These are phyloP conservation scores for Bipolaris sorokiniana DNA, from an alignment of 2,329 filamentous ascomycete genomes.

Conservation along the genomic window DNA sequence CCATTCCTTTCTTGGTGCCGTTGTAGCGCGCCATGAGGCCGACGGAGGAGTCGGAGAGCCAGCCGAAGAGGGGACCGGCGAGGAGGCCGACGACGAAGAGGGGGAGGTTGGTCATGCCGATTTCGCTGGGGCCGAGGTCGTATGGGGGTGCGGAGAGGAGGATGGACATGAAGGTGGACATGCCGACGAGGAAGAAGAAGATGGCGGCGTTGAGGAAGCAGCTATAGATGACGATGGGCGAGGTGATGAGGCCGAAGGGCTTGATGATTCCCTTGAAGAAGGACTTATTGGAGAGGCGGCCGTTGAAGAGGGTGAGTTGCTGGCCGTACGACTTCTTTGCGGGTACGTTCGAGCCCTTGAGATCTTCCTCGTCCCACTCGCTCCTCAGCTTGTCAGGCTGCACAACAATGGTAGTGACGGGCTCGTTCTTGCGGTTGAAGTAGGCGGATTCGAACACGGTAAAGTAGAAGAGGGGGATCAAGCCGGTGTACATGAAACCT, in stretches of 20 bases:
- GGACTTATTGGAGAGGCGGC: slow-evolving; percentile 14
- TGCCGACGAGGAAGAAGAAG: slow-evolving; percentile 18
- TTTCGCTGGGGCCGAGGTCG: slow-evolving; percentile 16
- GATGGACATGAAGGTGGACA: slow-evolving; percentile 19
- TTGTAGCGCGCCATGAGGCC: slow-evolving; percentile 17
- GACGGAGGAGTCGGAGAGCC: slow-evolving; percentile 19
- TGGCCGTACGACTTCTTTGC: slow-evolving; percentile 9
- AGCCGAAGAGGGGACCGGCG: slow-evolving; percentile 16
- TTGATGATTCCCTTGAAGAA: slow-evolving; percentile 22
- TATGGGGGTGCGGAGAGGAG: slow-evolving; percentile 19
- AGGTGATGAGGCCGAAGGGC: slow-evolving; percentile 16
- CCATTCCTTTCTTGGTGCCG: slow-evolving; percentile 17
- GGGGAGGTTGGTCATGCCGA: slow-evolving; percentile 21
- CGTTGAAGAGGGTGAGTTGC: slow-evolving; percentile 13
- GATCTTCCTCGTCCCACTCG: slow-evolving; percentile 14
- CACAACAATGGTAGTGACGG: slow-evolving; percentile 5
- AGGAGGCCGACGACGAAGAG: slow-evolving; percentile 16
- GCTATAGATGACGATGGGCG: slow-evolving; percentile 20
- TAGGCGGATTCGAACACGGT: slow-evolving; percentile 21
- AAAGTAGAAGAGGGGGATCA: slow-evolving; percentile 18
- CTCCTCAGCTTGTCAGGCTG: slow-evolving; percentile 9
- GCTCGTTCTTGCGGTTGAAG: slow-evolving; percentile 11
- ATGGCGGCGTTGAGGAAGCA: slow-evolving; percentile 19
- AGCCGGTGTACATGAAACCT: slow-evolving; percentile 10
- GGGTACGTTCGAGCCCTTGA: slow-evolving; percentile 8